Conservation (phyloP, 1,284 basidiomycete genomes). For the Ceraceosorus guamensis region DNA sequence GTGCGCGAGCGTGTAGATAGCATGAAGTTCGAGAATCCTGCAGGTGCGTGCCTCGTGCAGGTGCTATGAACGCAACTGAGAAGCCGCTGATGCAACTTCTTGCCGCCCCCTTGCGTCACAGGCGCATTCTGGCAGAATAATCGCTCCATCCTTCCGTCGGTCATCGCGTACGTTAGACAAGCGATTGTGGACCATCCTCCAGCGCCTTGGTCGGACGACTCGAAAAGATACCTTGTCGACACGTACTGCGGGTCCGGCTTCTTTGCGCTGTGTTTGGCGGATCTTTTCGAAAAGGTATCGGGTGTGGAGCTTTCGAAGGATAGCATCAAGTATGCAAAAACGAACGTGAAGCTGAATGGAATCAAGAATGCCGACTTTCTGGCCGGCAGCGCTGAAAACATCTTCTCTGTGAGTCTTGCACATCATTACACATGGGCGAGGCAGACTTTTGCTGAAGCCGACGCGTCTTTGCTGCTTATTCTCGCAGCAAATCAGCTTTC, state of each 20-base stretch:
- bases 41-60: slow-evolving; percentile 51
- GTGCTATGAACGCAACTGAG: background rate
- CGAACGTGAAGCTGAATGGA: slow-evolving; percentile 70
- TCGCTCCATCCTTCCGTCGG: slow-evolving; percentile 76
- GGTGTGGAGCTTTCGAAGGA: slow-evolving; percentile 74
- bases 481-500: slow-evolving; percentile 56
- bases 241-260: slow-evolving; percentile 63
- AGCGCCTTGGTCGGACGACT: slow-evolving; percentile 6
- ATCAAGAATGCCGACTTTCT: slow-evolving; percentile 52
- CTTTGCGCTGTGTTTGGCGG: slow-evolving; percentile 80
- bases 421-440: background rate
- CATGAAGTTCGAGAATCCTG: slow-evolving; percentile 77
- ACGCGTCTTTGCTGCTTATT: slow-evolving; percentile 27
- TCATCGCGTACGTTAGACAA: slow-evolving; percentile 69
- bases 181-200: slow-evolving; percentile 14
- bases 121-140: slow-evolving; percentile 90
- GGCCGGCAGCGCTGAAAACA: slow-evolving; percentile 56
- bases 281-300: slow-evolving; percentile 68
- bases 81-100: no score
- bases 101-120: background rate
- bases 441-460: background rate
- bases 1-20: slow-evolving; percentile 78
- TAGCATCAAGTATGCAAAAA: slow-evolving; percentile 70
- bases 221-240: slow-evolving; percentile 41
- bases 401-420: slow-evolving; percentile 48